phyloP scores from a whole-genome alignment of 2,329 filamentous ascomycete genomes.

The Aotearoamyces nothofagi region DNA sequence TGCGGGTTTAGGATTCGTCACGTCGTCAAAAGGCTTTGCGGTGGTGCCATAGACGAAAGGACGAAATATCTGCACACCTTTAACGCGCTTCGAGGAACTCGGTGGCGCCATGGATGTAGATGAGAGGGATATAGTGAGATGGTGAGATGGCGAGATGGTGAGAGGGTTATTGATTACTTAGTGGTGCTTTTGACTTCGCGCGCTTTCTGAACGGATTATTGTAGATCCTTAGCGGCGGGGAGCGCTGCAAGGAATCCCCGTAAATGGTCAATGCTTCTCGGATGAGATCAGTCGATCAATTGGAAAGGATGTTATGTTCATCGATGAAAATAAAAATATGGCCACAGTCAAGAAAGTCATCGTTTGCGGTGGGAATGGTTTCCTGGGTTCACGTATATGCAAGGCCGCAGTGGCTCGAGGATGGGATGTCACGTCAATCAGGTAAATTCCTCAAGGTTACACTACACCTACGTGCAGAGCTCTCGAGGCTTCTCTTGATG shows the following conservation, averaged over 20 bases:
- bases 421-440: slow-evolving; percentile 87
- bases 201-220: background rate
- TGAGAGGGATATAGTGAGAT: no score
- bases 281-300: slow-evolving; percentile 2
- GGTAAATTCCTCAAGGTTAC: slow-evolving; percentile 44
- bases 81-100: slow-evolving; percentile 43
- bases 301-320: background rate
- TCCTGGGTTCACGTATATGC: slow-evolving; percentile 79
- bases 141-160: no score
- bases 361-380: slow-evolving; percentile 88
- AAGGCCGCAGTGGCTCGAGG: slow-evolving; percentile 72
- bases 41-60: slow-evolving; percentile 67
- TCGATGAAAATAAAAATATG: slow-evolving; percentile 1
- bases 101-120: slow-evolving; percentile 54
- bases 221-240: no score
- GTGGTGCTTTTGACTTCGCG: no score
- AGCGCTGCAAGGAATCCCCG: no score
- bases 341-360: slow-evolving; percentile 53
- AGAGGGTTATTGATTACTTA: no score
- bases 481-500: background rate
- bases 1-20: slow-evolving; percentile 61
- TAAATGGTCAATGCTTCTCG: slow-evolving; percentile 4
- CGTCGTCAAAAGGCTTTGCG: slow-evolving; percentile 63
- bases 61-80: slow-evolving; percentile 46
- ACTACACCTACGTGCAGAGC: no score